Base-by-base conservation (phyloP, 2,329 filamentous ascomycete species). In the Thermochaetoides dissita region DNA sequence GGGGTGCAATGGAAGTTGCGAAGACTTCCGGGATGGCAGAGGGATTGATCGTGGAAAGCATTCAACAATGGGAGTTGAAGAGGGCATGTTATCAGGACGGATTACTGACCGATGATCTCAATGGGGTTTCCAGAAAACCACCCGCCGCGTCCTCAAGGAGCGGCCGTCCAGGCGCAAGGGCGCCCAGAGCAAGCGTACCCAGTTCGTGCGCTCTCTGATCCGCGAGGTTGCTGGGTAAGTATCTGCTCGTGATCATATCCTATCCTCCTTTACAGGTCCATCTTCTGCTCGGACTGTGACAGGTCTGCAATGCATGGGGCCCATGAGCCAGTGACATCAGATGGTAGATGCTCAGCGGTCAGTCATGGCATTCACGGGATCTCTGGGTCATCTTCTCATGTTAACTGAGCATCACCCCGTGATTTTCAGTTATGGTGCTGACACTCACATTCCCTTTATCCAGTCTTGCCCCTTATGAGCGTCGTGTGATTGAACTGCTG, bases 401-500 rank as follows among this genome's bases (percentile, higher is more conserved):
- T 9, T 39, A 24, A 11, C 9, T 28, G 34, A 12, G 24, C 30
- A 10, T 6, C 24, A 36, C 29, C 36, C 36, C n/a, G n/a, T 9
- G 8, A 28, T 30, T 10, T 10, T 7, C 30, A 34, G 30, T 9
- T 24, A 8, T 34, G 12, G 5, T 37, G 24, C n/a, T 8, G 30
- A 3, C 30, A 35, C n/a, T 30, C 36, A 41, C 39, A 30, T 34
- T 33, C 12, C 7, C 30, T 3, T 12, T n/a, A 8, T n/a, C 34
- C 11, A 81, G 84, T 63, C 83, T 91, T 58, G 85, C 85, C 58
- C 85, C 85, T 62, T 91, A 98, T 68, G 91, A 98, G 81, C 89
- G 91, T 70, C 87, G 91, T 65, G 85, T 98, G 59, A 94, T 98
- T 65, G 91, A 98, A 79, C 75, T 98, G 66, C 83, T 98, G 71